phyloP scores from a whole-genome alignment of 2,329 filamentous ascomycete species.

The Aspergillus oerlinghausenensis region DNA sequence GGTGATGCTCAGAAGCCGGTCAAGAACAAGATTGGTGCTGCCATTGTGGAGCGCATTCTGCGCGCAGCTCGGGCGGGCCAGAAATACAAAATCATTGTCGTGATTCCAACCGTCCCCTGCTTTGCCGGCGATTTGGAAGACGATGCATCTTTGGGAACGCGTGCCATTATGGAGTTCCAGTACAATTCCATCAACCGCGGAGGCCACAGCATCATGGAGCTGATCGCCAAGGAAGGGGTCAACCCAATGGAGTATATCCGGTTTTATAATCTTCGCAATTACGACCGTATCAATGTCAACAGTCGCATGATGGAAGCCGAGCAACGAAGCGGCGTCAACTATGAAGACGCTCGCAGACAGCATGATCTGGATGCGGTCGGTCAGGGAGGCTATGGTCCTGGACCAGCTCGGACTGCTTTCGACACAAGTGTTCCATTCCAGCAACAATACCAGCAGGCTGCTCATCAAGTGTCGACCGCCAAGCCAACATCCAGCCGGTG shows the following conservation, averaged over 20 bases:
- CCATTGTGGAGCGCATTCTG: conserved; percentile 88
- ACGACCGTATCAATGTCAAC: conserved; percentile 73
- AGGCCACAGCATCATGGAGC: conserved; percentile 82
- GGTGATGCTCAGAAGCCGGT: conserved; percentile 79
- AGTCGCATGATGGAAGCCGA: conserved; percentile 34
- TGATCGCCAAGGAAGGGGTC: conserved; percentile 68
- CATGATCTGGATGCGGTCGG: conserved; percentile 44
- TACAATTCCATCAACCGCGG: conserved; percentile 95
- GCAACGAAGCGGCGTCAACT: conserved; percentile 40
- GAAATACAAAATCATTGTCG: conserved; percentile 83
- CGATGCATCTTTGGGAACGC: conserved; percentile 76
- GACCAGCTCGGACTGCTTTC: conserved; percentile 27
- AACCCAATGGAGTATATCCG: conserved; percentile 82
- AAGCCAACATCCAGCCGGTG: conserved; percentile 53
- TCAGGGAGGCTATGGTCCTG: conserved; percentile 41
- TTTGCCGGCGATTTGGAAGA: conserved; percentile 88
- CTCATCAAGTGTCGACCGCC: conserved; percentile 49
- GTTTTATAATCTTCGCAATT: conserved; percentile 89
- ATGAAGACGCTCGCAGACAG: conserved; percentile 41
- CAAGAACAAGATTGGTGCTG: conserved; percentile 82
- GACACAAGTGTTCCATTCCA: conserved; percentile 50
- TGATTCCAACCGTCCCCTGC: conserved; percentile 87
- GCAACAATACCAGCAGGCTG: conserved; percentile 67
- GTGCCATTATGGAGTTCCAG: conserved; percentile 98
- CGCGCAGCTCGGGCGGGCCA: conserved; percentile 73